Conservation (phyloP, 345 rosid genomes). For the Gossypium rotundifolium region DNA sequence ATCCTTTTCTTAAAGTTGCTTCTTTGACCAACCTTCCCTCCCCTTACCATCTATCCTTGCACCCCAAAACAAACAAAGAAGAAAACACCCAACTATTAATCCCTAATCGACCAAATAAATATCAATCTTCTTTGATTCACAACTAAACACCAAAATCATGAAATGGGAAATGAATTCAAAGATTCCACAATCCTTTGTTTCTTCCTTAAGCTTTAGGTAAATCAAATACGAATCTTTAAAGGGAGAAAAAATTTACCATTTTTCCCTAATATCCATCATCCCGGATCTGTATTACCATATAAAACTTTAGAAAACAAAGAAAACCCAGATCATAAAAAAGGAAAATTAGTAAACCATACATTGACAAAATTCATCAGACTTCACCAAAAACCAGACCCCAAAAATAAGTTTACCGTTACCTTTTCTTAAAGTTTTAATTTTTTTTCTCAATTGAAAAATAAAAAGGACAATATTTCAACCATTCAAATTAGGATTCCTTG, state of each 20-base stretch:
- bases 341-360: neutral
- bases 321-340: slow-evolving; percentile 27
- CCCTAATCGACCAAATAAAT: slow-evolving; percentile 22
- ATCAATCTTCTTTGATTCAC: slow-evolving; percentile 18
- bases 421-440: slow-evolving; percentile 9
- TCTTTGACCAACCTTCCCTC: slow-evolving; percentile 46
- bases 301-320: slow-evolving; percentile 19
- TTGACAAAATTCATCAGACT: slow-evolving; percentile 1
- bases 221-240: slow-evolving; percentile 29
- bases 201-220: slow-evolving; percentile 24
- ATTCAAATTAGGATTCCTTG: slow-evolving; percentile 8
- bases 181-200: slow-evolving; percentile 17
- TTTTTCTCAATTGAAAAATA: neutral
- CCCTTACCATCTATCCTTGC: slow-evolving; percentile 68
- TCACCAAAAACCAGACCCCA: neutral
- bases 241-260: neutral
- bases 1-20: slow-evolving; percentile 40
- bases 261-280: slow-evolving; percentile 16
- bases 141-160: slow-evolving; percentile 4
- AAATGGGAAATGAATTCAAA: slow-evolving; percentile 22
- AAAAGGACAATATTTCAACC: neutral
- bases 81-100: slow-evolving; percentile 23
- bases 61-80: slow-evolving; percentile 14
- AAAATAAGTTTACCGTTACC: slow-evolving; percentile 22
- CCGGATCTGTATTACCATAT: slow-evolving; percentile 23